Evolutionary conservation across 2,329 filamentous ascomycete genomes (phyloP).

Genomic region (Xenoacremonium recifei): DNA sequence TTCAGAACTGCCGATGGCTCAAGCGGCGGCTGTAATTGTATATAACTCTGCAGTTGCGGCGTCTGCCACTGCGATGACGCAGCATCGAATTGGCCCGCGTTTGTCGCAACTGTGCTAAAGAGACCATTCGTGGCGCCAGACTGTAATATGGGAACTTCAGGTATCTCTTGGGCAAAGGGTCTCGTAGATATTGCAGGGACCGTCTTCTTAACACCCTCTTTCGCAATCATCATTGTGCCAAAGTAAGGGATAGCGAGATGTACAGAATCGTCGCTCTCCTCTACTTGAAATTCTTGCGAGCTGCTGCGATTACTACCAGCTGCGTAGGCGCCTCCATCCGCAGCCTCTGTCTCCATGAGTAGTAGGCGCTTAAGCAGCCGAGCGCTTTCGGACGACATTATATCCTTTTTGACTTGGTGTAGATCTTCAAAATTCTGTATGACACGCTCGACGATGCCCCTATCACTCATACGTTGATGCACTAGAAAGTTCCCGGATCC

Average conservation of each 20-base stretch:
- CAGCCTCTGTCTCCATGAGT: slow-evolving; percentile 38
- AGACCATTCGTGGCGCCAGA: too few relatives aligned
- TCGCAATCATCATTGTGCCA: slow-evolving; percentile 38
- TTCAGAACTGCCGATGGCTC: too few relatives aligned
- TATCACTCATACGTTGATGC: slow-evolving; percentile 41
- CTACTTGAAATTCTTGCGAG: slow-evolving; percentile 10
- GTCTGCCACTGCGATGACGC: too few relatives aligned
- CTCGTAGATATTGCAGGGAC: too few relatives aligned
- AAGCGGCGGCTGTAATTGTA: too few relatives aligned
- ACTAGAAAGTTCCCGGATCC: slow-evolving; percentile 25
- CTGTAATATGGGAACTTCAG: too few relatives aligned
- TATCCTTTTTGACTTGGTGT: slow-evolving; percentile 38
- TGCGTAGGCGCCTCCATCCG: slow-evolving; percentile 25
- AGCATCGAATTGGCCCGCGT: too few relatives aligned
- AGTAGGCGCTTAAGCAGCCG: slow-evolving; percentile 41
- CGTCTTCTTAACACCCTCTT: too few relatives aligned
- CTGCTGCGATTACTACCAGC: slow-evolving; percentile 18
- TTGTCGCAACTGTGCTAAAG: too few relatives aligned
- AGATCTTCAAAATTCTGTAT: slow-evolving; percentile 35
- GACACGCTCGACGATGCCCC: slow-evolving; percentile 38
- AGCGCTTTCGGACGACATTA: slow-evolving; percentile 36
- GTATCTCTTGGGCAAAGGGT: too few relatives aligned
- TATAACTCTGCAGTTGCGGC: too few relatives aligned
- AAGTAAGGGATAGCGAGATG: slow-evolving; percentile 43
- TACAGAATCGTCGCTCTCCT: slow-evolving; percentile 21